A percentile compares a stretch with the other conserved stretches of the same genome.
These are phyloP conservation scores for Paxillus ammoniavirescens DNA, from an alignment of 768 basidiomycete genomes.

Conservation along the genomic window DNA sequence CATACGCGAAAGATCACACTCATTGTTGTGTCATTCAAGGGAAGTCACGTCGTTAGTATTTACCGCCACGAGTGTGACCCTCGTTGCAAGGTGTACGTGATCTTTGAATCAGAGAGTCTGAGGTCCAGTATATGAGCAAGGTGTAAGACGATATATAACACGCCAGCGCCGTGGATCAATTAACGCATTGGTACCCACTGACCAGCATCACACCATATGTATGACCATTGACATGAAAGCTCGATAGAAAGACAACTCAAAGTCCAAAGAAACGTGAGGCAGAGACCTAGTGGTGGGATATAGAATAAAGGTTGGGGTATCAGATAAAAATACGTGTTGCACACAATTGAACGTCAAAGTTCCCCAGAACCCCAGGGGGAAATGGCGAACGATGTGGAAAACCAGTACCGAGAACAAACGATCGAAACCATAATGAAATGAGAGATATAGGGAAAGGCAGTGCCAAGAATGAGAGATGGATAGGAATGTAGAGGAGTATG, in stretches of 20 bases:
- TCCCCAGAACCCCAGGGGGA: slow-evolving; percentile 3
- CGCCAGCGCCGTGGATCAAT: too few species aligned
- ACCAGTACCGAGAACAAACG: slow-evolving; percentile 21
- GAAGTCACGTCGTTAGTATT: too few species aligned
- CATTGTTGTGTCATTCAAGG: background rate
- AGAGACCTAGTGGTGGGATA: background rate
- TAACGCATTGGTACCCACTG: too few species aligned
- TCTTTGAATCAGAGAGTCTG: too few species aligned
- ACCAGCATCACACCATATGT: too few species aligned
- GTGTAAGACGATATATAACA: too few species aligned
- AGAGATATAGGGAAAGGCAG: background rate
- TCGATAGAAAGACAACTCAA: too few species aligned
- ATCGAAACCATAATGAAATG: slow-evolving; percentile 6
- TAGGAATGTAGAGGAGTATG: slow-evolving; percentile 11
- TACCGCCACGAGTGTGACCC: too few species aligned
- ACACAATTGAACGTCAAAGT: slow-evolving; percentile 4
- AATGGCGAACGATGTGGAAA: slow-evolving; percentile 5
- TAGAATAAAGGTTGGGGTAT: slow-evolving; percentile 24
- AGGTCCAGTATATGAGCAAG: too few species aligned
- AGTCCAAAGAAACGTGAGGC: background rate
- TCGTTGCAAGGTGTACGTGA: too few species aligned
- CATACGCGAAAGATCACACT: slow-evolving; percentile 24
- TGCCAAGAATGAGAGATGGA: slow-evolving; percentile 3
- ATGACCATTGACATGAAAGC: too few species aligned
- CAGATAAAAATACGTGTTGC: slow-evolving; percentile 17